These are phyloP conservation scores for Pseudocercospora fijiensis DNA, from an alignment of 2,329 filamentous ascomycete genomes.

Conservation along the genomic window DNA sequence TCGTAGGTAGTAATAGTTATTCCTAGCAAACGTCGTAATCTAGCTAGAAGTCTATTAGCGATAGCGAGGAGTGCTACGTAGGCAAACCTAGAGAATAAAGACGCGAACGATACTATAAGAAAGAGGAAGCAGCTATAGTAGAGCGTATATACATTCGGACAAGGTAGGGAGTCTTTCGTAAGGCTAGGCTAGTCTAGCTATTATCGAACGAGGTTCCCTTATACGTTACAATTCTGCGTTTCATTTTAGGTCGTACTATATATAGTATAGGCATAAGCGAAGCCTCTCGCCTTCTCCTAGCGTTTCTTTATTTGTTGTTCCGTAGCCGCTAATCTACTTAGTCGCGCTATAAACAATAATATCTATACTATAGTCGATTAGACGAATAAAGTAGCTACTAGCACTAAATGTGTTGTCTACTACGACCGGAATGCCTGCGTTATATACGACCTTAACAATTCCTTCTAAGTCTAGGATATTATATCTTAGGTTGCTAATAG, in stretches of 20 bases:
- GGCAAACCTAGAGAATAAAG: not conserved
- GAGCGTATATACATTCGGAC: too few relatives aligned
- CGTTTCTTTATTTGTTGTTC: too few relatives aligned
- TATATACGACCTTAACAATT: slow-evolving; percentile 76
- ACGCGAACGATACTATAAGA: not conserved
- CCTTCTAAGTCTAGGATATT: slow-evolving; percentile 89
- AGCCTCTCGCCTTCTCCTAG: too few relatives aligned
- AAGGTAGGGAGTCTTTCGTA: too few relatives aligned
- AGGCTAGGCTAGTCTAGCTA: too few relatives aligned
- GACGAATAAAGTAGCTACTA: slow-evolving; percentile 81
- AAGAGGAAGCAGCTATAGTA: not conserved
- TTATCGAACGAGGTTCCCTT: too few relatives aligned
- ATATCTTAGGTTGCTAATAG: slow-evolving; percentile 89
- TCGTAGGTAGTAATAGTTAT: not conserved
- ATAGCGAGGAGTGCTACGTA: not conserved
- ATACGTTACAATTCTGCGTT: too few relatives aligned
- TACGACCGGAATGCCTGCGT: slow-evolving; percentile 59
- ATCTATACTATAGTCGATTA: slow-evolving; percentile 87
- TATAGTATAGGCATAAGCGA: too few relatives aligned
- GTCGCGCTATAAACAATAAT: slow-evolving; percentile 93
- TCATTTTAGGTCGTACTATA: too few relatives aligned
- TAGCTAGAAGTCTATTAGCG: not conserved
- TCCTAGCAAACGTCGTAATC: not conserved
- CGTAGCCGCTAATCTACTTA: slow-evolving; percentile 96
- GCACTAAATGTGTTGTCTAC: slow-evolving; percentile 96